Conservation (phyloP, 768 basidiomycete species). For the Termitomyces heimii region DNA sequence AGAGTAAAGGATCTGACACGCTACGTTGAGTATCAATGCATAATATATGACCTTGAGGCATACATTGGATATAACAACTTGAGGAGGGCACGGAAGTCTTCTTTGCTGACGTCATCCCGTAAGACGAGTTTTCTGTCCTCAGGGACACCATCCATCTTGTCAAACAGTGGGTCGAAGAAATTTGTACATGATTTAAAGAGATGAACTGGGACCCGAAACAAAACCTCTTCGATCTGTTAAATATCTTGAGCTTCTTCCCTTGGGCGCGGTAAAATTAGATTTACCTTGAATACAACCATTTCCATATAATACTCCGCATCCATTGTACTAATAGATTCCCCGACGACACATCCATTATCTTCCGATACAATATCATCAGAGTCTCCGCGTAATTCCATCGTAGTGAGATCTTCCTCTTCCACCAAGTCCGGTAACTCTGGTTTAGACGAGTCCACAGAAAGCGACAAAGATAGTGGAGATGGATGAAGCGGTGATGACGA, state of each 20-base stretch:
- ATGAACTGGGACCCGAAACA: slow-evolving; percentile 6
- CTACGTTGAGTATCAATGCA: background rate
- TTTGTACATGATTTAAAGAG: slow-evolving; percentile 5
- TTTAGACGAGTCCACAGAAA: background rate
- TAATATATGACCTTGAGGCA: background rate
- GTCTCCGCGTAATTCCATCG: background rate
- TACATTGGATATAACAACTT: slow-evolving; percentile 11
- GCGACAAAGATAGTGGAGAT: background rate
- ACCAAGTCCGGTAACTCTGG: background rate
- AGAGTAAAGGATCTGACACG: background rate
- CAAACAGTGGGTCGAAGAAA: background rate
- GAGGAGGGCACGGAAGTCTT: slow-evolving; percentile 9
- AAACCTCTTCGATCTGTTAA: slow-evolving; percentile 4
- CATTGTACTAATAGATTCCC: background rate
- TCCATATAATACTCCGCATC: slow-evolving; percentile 7
- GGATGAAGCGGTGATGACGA: background rate
- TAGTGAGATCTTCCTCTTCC: background rate
- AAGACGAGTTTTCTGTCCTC: background rate
- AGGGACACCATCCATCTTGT: background rate
- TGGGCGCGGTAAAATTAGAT: background rate
- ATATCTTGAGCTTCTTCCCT: background rate
- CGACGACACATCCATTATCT: background rate
- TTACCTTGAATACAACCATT: slow-evolving; percentile 5
- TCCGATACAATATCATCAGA: background rate
- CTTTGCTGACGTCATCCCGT: slow-evolving; percentile 3